Conservation (phyloP, 257 asterid species). For the Verbena officinalis region DNA sequence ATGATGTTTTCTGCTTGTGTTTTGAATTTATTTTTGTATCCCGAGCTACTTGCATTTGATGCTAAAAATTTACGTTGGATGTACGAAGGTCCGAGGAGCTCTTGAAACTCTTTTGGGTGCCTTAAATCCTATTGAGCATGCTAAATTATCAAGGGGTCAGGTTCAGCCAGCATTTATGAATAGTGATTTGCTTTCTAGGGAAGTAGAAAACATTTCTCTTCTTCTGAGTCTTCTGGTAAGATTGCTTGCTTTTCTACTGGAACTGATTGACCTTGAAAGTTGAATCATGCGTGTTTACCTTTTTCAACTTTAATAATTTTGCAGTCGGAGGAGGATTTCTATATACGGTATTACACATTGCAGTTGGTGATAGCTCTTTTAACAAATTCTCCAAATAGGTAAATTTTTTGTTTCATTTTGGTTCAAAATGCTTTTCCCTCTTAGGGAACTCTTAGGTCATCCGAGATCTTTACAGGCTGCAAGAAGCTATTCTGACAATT, state of each 20-base stretch:
- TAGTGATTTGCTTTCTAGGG: constrained; percentile 84
- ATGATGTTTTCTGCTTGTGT: constrained; percentile 22
- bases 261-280: too few relatives aligned
- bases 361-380: constrained; percentile 88
- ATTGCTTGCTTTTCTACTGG: too few relatives aligned
- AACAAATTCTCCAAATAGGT: constrained; percentile 89
- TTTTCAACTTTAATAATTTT: constrained; percentile 30
- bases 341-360: constrained; percentile 84
- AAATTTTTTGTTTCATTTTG: constrained; percentile 23
- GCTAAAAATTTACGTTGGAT: constrained; percentile 30
- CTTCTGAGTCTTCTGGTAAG: constrained; percentile 91
- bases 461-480: constrained; percentile 60
- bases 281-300: too few relatives aligned
- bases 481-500: constrained; percentile 90
- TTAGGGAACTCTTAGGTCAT: constrained; percentile 11
- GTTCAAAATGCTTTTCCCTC: constrained; percentile 6
- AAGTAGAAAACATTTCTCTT: constrained; percentile 86
- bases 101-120: constrained; percentile 88
- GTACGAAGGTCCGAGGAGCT: constrained; percentile 83
- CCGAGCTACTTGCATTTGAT: too few relatives aligned
- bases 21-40: constrained; percentile 20
- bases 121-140: constrained; percentile 70
- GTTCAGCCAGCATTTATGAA: constrained; percentile 89
- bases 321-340: constrained; percentile 97
- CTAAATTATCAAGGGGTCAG: constrained; percentile 60